Base-by-base conservation (phyloP, 2,329 filamentous ascomycete species). In the Phyllosticta paracitricarpa region DNA sequence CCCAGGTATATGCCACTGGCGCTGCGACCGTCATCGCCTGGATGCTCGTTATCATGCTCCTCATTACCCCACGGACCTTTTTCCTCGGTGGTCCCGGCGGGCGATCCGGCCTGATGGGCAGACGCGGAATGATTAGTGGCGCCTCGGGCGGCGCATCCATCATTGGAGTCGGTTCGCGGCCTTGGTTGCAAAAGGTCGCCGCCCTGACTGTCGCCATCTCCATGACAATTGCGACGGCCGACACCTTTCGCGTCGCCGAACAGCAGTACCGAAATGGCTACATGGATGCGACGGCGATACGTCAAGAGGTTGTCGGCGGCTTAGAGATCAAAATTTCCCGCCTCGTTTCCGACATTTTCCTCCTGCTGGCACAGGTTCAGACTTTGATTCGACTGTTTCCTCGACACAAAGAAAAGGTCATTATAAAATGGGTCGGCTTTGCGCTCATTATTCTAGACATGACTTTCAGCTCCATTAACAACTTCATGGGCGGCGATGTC, bases 371-470 rank as follows among this genome's bases (percentile, higher is more conserved):
- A 1, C 94, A 99, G 75, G 93, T 96, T 1, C 94, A 99, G 77
- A 99, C 94, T 0, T 77, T 99, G 62, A 97, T 97, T 67, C 88
- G 94, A 59, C 81, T 99, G 1, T 99, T 99, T 68, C 94, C 94
- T 7, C 89, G 94, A 35, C 93, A 97, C 70, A 89, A 95, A 70
- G 94, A 99, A 76, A 97, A 97, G 76, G 87, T 97, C 58, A 89
- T 97, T 66, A 99, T 99, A 77, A 97, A 97, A 77, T 99, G 93
- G 93, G 91, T 93, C 17, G 94, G 93, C 1, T 97, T 97, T 71
- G 91, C 89, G 2, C 83, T 99, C 62, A 97, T 99, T 69, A 84
- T 91, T 0, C 82, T 97, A 63, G 93, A 97, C 71, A 87, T 93
- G 53, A 85, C 92, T 10, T 99, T 99, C 73, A 92, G 89, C 69